phyloP scores from a whole-genome alignment of 257 asterid genomes.

The Eucommia ulmoides region DNA sequence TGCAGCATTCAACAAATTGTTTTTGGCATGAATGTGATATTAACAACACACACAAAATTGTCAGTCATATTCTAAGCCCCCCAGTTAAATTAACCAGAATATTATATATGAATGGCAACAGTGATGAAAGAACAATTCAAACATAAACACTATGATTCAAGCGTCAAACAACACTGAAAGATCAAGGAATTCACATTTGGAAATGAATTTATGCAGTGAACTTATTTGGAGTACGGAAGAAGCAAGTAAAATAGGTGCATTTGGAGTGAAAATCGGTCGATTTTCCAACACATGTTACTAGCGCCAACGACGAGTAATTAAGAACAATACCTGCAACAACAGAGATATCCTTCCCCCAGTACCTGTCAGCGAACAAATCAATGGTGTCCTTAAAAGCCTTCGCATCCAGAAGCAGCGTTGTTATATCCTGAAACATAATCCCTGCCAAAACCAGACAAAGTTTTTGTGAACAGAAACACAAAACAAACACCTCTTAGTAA shows the following conservation, averaged over 20 bases:
- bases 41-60: background rate
- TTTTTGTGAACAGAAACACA: too few species aligned
- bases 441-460: conserved; percentile 24
- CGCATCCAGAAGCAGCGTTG: conserved; percentile 79
- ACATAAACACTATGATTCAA: background rate
- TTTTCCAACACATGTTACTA: too few species aligned
- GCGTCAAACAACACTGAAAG: too few species aligned
- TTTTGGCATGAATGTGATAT: background rate
- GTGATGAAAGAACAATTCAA: background rate
- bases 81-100: too few species aligned
- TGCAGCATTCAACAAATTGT: background rate
- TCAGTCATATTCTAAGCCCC: background rate
- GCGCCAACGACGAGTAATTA: too few species aligned
- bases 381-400: conserved; percentile 80
- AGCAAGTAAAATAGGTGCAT: background rate
- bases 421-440: conserved; percentile 87
- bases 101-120: background rate
- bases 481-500: too few species aligned
- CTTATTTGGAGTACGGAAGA: background rate
- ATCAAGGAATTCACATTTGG: too few species aligned
- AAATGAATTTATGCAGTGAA: background rate
- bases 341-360: conserved; percentile 43
- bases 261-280: too few species aligned
- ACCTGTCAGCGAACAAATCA: conserved; percentile 88
- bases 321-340: conserved; percentile 61